Base-by-base conservation (phyloP, 2,329 filamentous ascomycete genomes). In the Clonostachys solani region DNA sequence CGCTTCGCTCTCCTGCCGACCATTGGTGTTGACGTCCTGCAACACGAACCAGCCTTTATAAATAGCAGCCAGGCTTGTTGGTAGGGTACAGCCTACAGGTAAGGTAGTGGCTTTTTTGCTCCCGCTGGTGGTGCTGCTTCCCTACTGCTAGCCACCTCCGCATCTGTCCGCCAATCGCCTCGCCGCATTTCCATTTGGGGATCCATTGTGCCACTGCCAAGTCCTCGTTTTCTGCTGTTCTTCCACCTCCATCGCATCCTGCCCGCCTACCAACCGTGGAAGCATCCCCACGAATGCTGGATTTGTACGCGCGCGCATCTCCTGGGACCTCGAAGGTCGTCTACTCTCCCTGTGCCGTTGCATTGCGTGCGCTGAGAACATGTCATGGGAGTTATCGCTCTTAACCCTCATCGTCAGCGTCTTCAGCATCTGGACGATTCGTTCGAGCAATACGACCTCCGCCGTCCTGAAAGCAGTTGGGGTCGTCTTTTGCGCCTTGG, bases 301-400 rank as follows among this genome's bases (percentile, higher is more conserved):
- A 45, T n/a, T 37, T 37, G 18, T 38, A 45, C 44, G 29, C 42
- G 19, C 12, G 16, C 29, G 13, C 16, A 33, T 23, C 16, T 29
- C 16, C 19, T 33, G 19, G 33, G 18, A 18, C 44, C 37, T 12
- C 18, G 44, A 37, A 29, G 44, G 40, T 29, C 44, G 17, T 16
- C 44, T 42, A 15, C 40, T 33, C 33, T 18, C 45, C 19, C 15
- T 33, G 36, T 16, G n/a, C 38, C 23, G 12, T 19, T 12, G 29
- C 23, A n/a, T 35, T 41, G 40, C 45, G 53, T 51, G 56, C 59
- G 57, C 59, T 61, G 65, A 67, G 66, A 69, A 66, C 60, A 69
- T 69, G 67, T 67, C 65, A 67, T 69, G 66, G 67, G 64, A 67
- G 63, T 63, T 65, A 53, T 58, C 65, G 57, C 60, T 61, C 55